These are phyloP conservation scores for Leucosporidium yakuticum DNA, from an alignment of 768 basidiomycete species.

Conservation along the genomic window DNA sequence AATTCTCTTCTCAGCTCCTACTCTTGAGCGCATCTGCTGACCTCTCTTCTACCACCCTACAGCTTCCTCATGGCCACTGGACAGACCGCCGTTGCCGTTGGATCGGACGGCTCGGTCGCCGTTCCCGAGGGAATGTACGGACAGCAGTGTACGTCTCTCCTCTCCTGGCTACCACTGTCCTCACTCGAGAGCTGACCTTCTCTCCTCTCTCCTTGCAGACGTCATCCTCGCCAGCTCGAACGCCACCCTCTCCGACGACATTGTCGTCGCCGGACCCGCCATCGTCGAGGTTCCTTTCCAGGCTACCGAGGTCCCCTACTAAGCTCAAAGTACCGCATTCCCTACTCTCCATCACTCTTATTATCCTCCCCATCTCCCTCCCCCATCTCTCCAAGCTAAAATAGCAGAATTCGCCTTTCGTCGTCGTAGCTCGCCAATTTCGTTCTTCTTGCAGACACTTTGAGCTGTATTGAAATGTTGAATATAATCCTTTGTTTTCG, in stretches of 20 bases:
- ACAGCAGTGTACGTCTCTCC: not conserved
- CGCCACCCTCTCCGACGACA: slow-evolving; percentile 47
- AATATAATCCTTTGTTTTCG: no score
- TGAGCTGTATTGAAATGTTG: no score
- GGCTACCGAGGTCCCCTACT: not conserved
- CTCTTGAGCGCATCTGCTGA: not conserved
- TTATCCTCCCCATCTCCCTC: no score
- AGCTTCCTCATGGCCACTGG: slow-evolving; percentile 37
- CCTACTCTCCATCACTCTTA: no score
- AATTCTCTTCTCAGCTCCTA: not conserved
- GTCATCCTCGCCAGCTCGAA: slow-evolving; percentile 50
- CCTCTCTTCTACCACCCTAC: slow-evolving; percentile 37
- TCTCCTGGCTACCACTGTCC: no score
- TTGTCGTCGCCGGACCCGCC: slow-evolving; percentile 56
- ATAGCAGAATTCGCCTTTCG: no score
- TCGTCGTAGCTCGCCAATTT: no score
- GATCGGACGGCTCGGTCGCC: not conserved
- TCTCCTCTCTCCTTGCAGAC: slow-evolving; percentile 48
- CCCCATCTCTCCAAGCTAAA: no score
- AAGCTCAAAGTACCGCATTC: not conserved
- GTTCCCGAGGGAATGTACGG: not conserved
- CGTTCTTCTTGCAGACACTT: no score
- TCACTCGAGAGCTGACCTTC: no score
- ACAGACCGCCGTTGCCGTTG: slow-evolving; percentile 9
- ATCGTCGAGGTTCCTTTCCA: slow-evolving; percentile 42